phyloP scores from a whole-genome alignment of 2,329 filamentous ascomycete species.

The Fusarium cicatricum region DNA sequence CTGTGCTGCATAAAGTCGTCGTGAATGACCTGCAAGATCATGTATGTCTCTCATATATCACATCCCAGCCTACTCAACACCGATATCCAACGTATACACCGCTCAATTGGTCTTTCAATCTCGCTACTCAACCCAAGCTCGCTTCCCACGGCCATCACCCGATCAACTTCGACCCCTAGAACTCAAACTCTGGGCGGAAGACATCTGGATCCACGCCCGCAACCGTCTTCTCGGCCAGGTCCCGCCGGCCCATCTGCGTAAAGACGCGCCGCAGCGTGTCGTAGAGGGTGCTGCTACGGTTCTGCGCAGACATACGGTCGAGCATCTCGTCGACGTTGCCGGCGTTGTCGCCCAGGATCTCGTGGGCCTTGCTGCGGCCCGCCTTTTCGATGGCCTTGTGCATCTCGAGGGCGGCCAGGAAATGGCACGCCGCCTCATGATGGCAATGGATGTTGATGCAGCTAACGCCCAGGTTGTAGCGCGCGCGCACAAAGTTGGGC shows the following conservation, averaged over 20 bases:
- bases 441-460: slow-evolving; percentile 99
- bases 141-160: slow-evolving; percentile 7
- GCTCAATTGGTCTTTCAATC: not conserved
- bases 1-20: slow-evolving; percentile 3
- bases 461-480: slow-evolving; percentile 95
- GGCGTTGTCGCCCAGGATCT: slow-evolving; percentile 73
- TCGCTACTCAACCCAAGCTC: slow-evolving; percentile 1
- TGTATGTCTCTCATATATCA: slow-evolving; percentile 20
- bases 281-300: slow-evolving; percentile 95
- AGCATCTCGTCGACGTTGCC: slow-evolving; percentile 71
- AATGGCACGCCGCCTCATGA: slow-evolving; percentile 89
- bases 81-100: slow-evolving; percentile 6
- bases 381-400: slow-evolving; percentile 92
- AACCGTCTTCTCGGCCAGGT: slow-evolving; percentile 87
- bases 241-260: slow-evolving; percentile 89
- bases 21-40: slow-evolving; percentile 6
- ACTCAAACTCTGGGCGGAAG: slow-evolving; percentile 92
- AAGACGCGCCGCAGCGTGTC: slow-evolving; percentile 96
- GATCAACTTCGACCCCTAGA: slow-evolving; percentile 54
- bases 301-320: slow-evolving; percentile 90
- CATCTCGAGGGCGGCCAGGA: slow-evolving; percentile 92
- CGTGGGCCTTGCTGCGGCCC: slow-evolving; percentile 81
- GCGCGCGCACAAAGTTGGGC: slow-evolving; percentile 94
- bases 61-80: slow-evolving; percentile 10
- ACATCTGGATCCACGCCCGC: slow-evolving; percentile 89